These are phyloP conservation scores for Hemileccinum impolitum DNA, from an alignment of 768 basidiomycete species.

Conservation along the genomic window DNA sequence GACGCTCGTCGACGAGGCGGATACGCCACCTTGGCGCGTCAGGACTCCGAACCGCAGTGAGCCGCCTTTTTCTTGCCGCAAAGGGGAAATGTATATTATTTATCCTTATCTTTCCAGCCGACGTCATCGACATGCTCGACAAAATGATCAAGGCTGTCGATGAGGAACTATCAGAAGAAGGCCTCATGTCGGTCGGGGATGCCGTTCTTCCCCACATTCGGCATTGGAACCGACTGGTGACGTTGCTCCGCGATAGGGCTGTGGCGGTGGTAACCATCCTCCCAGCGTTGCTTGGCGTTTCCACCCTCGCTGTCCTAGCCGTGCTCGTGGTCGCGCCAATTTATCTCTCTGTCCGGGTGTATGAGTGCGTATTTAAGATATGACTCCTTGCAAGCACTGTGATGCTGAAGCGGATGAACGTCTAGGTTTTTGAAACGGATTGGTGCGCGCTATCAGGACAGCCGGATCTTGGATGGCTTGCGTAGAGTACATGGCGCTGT, in stretches of 20 bases:
- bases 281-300: conserved; percentile 19
- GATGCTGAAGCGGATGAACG: background rate
- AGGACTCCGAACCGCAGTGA: conserved; percentile 18
- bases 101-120: conserved; percentile 1
- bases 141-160: conserved; percentile 21
- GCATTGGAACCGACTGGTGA: conserved; percentile 19
- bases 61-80: background rate
- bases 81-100: background rate
- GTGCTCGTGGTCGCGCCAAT: conserved; percentile 6
- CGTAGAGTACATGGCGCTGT: background rate
- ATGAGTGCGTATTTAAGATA: conserved; percentile 15
- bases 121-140: conserved; percentile 14
- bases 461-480: background rate
- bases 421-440: background rate
- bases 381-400: background rate
- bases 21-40: conserved; percentile 16
- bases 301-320: conserved; percentile 13
- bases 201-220: conserved; percentile 14
- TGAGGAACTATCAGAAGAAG: conserved; percentile 15
- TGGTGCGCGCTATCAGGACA: background rate
- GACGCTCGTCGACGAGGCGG: conserved; percentile 10
- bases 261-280: conserved; percentile 6
- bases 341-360: conserved; percentile 1
- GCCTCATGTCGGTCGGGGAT: conserved; percentile 17
- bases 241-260: conserved; percentile 1